Evolutionary conservation across 1,139 yeast genomes (phyloP), one percentile per base, ranked within the genome.

Genomic region (Hansenula anomala): DNA sequence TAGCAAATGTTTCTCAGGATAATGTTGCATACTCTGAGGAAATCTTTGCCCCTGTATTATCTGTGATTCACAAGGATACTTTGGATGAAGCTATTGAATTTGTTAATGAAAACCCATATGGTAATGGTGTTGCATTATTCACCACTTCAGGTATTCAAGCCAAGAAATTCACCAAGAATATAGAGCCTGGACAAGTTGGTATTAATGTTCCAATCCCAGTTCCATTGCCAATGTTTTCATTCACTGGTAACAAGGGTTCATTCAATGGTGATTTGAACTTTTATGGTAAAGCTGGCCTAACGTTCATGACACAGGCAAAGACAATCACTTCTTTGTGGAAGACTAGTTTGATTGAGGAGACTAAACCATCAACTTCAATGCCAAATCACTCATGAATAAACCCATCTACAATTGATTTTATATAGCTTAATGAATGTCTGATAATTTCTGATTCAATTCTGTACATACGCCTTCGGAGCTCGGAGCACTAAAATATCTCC

Each of bases 181-280:
- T 82, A 45, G 85, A 80, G 44, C 78, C 82, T 43, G 92, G 92
- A 22, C 90, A 83, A 63, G 85, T 83, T 41, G 92, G 92, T 45
- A 73, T 83, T 54, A 83, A 83, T 52, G 88, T 83, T 36, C 90
- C 92, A 22, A 83, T 83, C 48, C 92, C 90, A n/a, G 92, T 83
- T 17, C 90, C 90, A 42, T 66, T 83, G 57, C 90, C 92, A 46
- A 80, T 82, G 86, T 83, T 83, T 60, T 80, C 88, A 6, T 83
- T 83, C 66, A 83, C 90, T 20, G 92, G 92, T 27, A 79, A 78
- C 59, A 81, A 82, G 65, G 86, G 80, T 27, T 80, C 88, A 2
- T 81, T 82, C 73, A 68, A 81, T 51, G 90, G 92, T 33, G 89
- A 82, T 58, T 71, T 83, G 67, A 83, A 83, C 68, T 83, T 83